Evolutionary conservation across 495 filamentous ascomycete genomes (phyloP), one percentile per base, ranked within the genome.

Genomic region (Parathielavia hyrcaniae): DNA sequence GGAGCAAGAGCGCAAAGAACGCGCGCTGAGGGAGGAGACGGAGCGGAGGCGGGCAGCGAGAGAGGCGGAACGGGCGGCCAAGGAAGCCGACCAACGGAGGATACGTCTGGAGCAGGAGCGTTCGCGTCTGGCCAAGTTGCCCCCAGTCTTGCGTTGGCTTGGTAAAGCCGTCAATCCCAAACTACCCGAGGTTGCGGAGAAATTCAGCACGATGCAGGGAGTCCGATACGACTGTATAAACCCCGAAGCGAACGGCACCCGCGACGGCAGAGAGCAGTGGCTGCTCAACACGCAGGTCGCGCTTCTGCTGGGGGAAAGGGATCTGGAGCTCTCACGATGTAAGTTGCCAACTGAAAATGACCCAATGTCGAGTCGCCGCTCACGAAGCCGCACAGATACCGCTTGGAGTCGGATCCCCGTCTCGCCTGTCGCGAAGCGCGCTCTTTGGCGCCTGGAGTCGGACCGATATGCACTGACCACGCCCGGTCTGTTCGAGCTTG

Each of bases 251-350:
- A 78, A 74, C 20, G 75, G 74, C 39, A 75, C 72, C 7, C 49
- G 71, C 22, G 71, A 73, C 39, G 78, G 76, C 39, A 70, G 77
- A 43, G 87, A 91, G 62, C 79, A 82, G 68, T 91, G 88, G 86
- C 75, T 90, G 62, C 81, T 88, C 32, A 91, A 90, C 60, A 84
- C 86, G 45, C 80, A 91, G 64, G 84, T 84, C 55, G 87, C 87
- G 17, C 80, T 88, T 17, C 73, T 91, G 23, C 73, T 91, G 32
- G 88, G 86, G 34, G 86, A 88, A 50, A 88, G 88, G 67, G 87
- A 91, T 63, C 75, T 88, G 20, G 79, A 84, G 40, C 75, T 91
- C 32, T 83, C 85, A 22, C 81, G 85, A 73, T 91, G 83, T 85
- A 71, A 76, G 82, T 75, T 39, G n/a, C 46, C 36, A 12, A 5